phyloP scores from a whole-genome alignment of 345 rosid species.

The Aegle marmelos region DNA sequence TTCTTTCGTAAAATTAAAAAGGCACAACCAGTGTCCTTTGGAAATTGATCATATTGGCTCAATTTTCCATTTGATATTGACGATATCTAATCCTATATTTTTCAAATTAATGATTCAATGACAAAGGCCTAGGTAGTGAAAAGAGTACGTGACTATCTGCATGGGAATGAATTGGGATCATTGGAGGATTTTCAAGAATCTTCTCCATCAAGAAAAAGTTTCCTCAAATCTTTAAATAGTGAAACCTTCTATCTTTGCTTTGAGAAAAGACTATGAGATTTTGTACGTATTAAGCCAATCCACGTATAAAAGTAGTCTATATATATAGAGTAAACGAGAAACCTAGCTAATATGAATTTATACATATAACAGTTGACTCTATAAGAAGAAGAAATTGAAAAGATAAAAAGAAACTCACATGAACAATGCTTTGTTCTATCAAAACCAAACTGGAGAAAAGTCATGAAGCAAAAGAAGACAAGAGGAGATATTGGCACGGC shows the following conservation, averaged over 20 bases:
- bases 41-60: no score
- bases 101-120: no score
- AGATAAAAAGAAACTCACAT: background rate
- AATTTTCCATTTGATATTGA: no score
- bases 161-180: background rate
- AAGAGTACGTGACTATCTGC: background rate
- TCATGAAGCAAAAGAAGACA: background rate
- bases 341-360: no score
- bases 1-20: no score
- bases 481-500: slow-evolving; percentile 68
- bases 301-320: no score
- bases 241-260: background rate
- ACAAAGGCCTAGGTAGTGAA: background rate
- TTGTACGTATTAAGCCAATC: no score
- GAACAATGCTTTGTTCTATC: background rate
- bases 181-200: background rate
- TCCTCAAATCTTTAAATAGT: background rate
- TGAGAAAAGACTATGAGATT: background rate
- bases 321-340: background rate
- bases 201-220: no score
- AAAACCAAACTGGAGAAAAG: background rate
- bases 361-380: background rate
- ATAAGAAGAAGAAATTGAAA: background rate
- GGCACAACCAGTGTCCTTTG: no score
- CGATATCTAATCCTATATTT: background rate